Evolutionary conservation across 331 rosid species (phyloP).

Genomic region (Malus hybrid): DNA sequence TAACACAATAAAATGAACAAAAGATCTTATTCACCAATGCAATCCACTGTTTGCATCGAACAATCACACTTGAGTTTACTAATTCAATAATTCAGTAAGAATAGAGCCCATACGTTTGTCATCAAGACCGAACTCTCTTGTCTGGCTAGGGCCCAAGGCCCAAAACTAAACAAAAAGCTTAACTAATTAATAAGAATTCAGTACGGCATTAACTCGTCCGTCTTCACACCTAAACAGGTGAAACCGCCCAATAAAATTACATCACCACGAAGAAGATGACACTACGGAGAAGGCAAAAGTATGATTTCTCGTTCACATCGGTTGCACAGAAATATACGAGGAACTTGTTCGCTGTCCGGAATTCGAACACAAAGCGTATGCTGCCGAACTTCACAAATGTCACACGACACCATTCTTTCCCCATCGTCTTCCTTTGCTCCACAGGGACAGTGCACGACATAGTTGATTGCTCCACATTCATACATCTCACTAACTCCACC

Average conservation of each 20-base stretch:
- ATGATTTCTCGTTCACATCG: conserved; percentile 72
- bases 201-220: background rate
- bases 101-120: no score
- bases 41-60: background rate
- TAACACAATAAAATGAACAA: no score
- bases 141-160: background rate
- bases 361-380: conserved; percentile 76
- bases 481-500: conserved; percentile 16
- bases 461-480: conserved; percentile 34
- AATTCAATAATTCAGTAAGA: no score
- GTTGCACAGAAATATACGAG: conserved; percentile 65
- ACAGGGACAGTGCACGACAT: conserved; percentile 55
- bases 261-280: background rate
- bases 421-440: conserved; percentile 86
- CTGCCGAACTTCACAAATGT: conserved; percentile 80
- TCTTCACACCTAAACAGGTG: background rate
- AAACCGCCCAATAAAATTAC: background rate
- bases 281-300: conserved; percentile 44
- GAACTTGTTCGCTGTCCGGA: conserved; percentile 57
- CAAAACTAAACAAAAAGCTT: background rate
- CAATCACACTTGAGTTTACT: background rate
- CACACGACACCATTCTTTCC: conserved; percentile 70
- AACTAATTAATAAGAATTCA: no score
- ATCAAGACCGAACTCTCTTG: no score
- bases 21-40: no score